Conservation (phyloP, 257 asterid species). For the Solanum appendiculatum region DNA sequence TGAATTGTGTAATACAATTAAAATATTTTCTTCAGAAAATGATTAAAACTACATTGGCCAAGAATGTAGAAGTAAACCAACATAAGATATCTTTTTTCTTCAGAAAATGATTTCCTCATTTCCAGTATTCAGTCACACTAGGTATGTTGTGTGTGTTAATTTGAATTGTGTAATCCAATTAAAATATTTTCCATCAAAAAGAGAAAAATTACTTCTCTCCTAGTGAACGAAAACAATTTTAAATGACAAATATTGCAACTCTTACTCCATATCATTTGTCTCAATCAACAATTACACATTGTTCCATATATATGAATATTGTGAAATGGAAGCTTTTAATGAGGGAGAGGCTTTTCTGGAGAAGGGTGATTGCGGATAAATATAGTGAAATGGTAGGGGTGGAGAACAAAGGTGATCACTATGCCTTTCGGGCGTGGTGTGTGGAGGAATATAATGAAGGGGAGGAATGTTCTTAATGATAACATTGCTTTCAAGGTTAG, state of each 20-base stretch:
- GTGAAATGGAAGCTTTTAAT: background rate
- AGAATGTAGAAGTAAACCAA: too few species aligned
- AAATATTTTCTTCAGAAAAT: background rate
- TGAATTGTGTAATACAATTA: background rate
- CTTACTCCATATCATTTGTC: background rate
- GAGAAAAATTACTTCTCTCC: background rate
- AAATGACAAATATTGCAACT: background rate
- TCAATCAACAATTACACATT: background rate
- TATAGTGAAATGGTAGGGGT: background rate
- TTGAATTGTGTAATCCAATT: background rate
- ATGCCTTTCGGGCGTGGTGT: background rate
- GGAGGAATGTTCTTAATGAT: background rate
- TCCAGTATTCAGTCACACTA: background rate
- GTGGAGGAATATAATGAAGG: background rate
- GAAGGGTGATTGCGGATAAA: background rate
- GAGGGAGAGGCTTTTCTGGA: background rate
- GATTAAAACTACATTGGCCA: too few species aligned
- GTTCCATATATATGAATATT: background rate
- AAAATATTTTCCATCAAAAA: background rate
- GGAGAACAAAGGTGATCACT: background rate
- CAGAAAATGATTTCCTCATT: background rate
- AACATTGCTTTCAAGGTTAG: background rate
- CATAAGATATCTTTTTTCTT: background rate
- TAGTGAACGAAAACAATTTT: background rate
- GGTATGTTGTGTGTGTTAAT: background rate